Conservation (phyloP, 176 grass and related monocot species). For the Raddia guianensis region DNA sequence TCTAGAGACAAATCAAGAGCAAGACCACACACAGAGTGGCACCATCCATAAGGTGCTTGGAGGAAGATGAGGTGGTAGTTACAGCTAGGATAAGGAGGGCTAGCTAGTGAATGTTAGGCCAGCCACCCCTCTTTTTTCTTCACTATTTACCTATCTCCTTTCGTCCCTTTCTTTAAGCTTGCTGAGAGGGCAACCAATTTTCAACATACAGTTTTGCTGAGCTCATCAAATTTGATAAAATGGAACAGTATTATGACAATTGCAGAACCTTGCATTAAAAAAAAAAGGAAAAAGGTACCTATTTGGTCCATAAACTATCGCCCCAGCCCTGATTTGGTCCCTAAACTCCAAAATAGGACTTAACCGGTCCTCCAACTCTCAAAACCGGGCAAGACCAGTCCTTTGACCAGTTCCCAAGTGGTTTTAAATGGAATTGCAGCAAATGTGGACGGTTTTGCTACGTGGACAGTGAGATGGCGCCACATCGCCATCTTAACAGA, state of each 20-base stretch:
- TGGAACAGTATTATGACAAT: neutral
- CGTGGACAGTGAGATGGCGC: too few species aligned
- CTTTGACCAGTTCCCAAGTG: too few species aligned
- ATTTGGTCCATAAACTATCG: too few species aligned
- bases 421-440: too few species aligned
- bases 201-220: neutral
- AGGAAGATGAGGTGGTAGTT: neutral
- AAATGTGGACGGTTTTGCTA: too few species aligned
- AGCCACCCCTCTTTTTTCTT: neutral
- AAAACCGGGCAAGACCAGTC: too few species aligned
- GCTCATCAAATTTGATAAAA: neutral
- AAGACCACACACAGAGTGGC: too few species aligned
- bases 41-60: neutral
- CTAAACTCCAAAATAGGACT: too few species aligned
- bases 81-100: neutral
- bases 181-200: neutral
- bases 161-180: neutral
- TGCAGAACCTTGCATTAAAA: slow-evolving; percentile 8
- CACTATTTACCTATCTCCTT: neutral
- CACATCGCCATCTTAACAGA: too few species aligned
- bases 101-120: neutral
- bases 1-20: neutral
- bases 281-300: too few species aligned
- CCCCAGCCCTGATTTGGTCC: too few species aligned
- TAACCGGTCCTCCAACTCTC: too few species aligned